phyloP scores from a whole-genome alignment of 148 eudicot species.

The Nepenthes mirabilis region DNA sequence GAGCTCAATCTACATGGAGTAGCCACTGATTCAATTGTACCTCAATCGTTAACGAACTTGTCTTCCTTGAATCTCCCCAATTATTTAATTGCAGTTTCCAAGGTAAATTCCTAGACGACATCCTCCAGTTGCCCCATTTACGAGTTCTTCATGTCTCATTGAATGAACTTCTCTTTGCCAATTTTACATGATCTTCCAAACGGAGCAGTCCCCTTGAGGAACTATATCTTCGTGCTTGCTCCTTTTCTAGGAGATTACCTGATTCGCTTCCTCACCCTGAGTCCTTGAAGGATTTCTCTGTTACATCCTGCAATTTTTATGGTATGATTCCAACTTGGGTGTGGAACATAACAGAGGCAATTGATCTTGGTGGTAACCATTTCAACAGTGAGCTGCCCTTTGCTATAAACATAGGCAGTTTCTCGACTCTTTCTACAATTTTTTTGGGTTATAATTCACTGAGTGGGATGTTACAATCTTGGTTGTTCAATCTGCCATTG shows the following conservation, averaged over 20 bases:
- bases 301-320: constrained; percentile 3
- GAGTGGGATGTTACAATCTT: constrained; percentile 14
- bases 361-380: background rate
- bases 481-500: constrained; percentile 11
- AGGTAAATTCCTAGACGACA: too few relatives aligned
- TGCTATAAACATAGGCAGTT: background rate
- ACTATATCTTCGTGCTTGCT: constrained; percentile 1
- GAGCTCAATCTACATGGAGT: too few relatives aligned
- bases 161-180: background rate
- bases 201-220: constrained; percentile 9
- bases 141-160: background rate
- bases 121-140: background rate
- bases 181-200: constrained; percentile 5
- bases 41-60: too few relatives aligned
- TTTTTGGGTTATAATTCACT: constrained; percentile 1
- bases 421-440: background rate
- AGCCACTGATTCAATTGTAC: too few relatives aligned
- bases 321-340: constrained; percentile 14
- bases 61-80: too few relatives aligned
- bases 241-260: constrained; percentile 11
- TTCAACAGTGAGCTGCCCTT: background rate
- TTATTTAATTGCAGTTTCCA: too few relatives aligned
- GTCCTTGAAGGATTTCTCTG: constrained; percentile 5
- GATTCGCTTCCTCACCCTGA: constrained; percentile 12
- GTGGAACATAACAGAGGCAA: constrained; percentile 7